phyloP scores from a whole-genome alignment of 768 basidiomycete species.

The Cyclocybe aegerita region DNA sequence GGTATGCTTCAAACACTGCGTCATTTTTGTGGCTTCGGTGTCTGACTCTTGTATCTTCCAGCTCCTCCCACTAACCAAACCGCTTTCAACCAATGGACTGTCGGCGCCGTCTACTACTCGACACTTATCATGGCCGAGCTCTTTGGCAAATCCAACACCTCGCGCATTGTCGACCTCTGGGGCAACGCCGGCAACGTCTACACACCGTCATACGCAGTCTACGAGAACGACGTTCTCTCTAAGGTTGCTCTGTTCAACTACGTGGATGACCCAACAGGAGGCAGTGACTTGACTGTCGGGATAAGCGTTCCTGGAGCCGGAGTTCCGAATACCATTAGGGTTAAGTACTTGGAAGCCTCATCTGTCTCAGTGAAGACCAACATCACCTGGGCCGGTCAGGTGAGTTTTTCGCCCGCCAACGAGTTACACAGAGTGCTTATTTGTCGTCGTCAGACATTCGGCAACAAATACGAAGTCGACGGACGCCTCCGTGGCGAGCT shows the following conservation, averaged over 20 bases:
- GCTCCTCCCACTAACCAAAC: conserved; percentile 54
- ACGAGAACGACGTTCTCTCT: conserved; percentile 62
- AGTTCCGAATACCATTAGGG: conserved; percentile 46
- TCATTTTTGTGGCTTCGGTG: not conserved
- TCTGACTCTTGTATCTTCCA: not conserved
- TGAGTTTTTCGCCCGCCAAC: conserved; percentile 16
- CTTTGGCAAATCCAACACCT: conserved; percentile 58
- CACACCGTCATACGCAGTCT: conserved; percentile 53
- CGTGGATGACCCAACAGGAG: conserved; percentile 56
- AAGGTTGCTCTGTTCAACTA: conserved; percentile 73
- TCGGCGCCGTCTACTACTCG: conserved; percentile 73
- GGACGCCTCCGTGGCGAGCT: conserved; percentile 59
- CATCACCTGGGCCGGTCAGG: conserved; percentile 78
- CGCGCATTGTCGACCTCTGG: conserved; percentile 35
- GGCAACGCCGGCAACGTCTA: conserved; percentile 23
- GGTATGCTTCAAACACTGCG: not conserved
- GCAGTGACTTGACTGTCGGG: conserved; percentile 40
- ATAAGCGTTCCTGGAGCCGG: conserved; percentile 47
- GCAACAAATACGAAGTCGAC: conserved; percentile 59
- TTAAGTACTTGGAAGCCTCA: conserved; percentile 58
- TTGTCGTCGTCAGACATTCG: conserved; percentile 48
- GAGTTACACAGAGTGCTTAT: not conserved
- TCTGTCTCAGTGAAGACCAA: conserved; percentile 60
- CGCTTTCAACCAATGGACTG: conserved; percentile 63
- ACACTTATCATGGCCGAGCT: conserved; percentile 67